phyloP scores from a whole-genome alignment of 352 stramenopile species.

The Phytophthora citrophthora region DNA sequence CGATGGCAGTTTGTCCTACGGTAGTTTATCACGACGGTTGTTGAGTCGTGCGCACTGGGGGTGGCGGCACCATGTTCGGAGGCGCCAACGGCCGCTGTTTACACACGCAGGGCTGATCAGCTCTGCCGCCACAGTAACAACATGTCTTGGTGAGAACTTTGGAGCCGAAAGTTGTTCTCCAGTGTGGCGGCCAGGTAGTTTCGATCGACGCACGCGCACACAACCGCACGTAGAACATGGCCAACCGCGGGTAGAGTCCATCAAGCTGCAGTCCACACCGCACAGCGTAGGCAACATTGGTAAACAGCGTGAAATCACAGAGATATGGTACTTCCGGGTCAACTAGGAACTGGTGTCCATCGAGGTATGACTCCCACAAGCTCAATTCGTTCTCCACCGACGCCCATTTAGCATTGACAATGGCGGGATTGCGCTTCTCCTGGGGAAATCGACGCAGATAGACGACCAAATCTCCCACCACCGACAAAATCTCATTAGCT shows the following conservation, averaged over 20 bases:
- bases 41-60: conserved; percentile 22
- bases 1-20: conserved; percentile 20
- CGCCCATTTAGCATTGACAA: conserved; percentile 77
- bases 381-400: conserved; percentile 71
- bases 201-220: conserved; percentile 75
- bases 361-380: conserved; percentile 82
- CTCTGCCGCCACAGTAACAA: conserved; percentile 55
- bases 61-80: conserved; percentile 9
- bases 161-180: conserved; percentile 73
- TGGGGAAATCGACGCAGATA: conserved; percentile 78
- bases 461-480: conserved; percentile 81
- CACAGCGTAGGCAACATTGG: conserved; percentile 86
- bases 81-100: conserved; percentile 33
- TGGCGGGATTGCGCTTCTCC: conserved; percentile 57
- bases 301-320: conserved; percentile 87
- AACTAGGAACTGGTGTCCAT: conserved; percentile 68
- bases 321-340: conserved; percentile 67
- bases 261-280: conserved; percentile 86
- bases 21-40: conserved; percentile 37
- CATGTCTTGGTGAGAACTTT: conserved; percentile 84
- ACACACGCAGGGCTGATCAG: conserved; percentile 42
- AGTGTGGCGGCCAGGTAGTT: conserved; percentile 86
- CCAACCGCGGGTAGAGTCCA: conserved; percentile 76
- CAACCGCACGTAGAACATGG: conserved; percentile 81
- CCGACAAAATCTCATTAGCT: conserved; percentile 85